Evolutionary conservation across 805 yeast genomes (phyloP), one percentile per base, ranked within the genome.

Genomic region (Kodamaea sagamina): DNA sequence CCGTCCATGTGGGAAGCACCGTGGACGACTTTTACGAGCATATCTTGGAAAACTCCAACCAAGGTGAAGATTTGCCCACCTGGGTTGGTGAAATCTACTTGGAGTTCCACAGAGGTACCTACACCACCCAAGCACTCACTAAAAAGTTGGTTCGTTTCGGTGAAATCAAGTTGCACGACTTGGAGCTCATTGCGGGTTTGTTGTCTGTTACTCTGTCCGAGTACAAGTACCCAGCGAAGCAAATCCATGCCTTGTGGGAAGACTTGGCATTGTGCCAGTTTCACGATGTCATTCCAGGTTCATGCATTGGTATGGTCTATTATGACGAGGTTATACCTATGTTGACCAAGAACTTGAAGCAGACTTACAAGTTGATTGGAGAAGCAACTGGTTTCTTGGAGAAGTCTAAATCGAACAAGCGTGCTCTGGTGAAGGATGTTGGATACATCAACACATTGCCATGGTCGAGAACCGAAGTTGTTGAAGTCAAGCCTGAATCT

Each of bases 261-360:
- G 82, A 87, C 62, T 80, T 92, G 15, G 79, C 89, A 48, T 69
- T 93, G 43, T 89, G 96, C 59, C 98, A 92, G 61, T 92, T 92
- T 70, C 99, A 92, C 63, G 99, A 92, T 68, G 97, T 92, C n/a
- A 73, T 93, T 41, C 99, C 99, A 2, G 99, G 99, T 2, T 84
- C 95, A 4, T 88, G 96, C 65, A 92, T 92, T 55, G 96, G 89
- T 49, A 80, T 88, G 81, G 97, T 93, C 10, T 92, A 71, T 48
- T 71, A 93, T 59, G 81, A 78, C 38, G 89, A 89, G 54, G 97
- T 92, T 7, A 78, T 82, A 58, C 90, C 92, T 24, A 82, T 87
- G 78, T 74, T 90, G 53, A 71, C 68, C 4, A 65, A 72, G 11
- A 84, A 83, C 17, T 67, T 84, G 45, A 65, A 70, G 13, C 66